Evolutionary conservation across 306 rosid species (phyloP).

Genomic region (Rosa multiflora): DNA sequence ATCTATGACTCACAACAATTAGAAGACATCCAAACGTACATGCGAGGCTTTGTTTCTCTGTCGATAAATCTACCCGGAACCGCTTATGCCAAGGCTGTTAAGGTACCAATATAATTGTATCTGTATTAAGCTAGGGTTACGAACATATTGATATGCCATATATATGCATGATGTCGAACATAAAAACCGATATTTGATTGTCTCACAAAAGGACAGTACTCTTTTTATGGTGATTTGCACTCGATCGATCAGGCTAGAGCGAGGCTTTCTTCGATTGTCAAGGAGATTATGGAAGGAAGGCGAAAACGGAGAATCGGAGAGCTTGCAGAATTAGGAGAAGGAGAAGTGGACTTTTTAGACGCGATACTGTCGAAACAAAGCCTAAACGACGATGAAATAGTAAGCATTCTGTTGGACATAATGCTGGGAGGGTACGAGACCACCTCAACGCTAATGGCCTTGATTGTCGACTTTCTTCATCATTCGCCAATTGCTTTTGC

Average conservation of each 20-base stretch:
- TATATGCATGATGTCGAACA: no score
- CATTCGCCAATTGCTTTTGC: constrained; percentile 48
- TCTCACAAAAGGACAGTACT: neutral
- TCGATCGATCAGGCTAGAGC: constrained; percentile 52
- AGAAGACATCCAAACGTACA: constrained; percentile 62
- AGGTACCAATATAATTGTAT: constrained; percentile 34
- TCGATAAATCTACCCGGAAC: constrained; percentile 68
- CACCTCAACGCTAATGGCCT: constrained; percentile 67
- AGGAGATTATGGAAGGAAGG: constrained; percentile 35
- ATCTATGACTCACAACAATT: no score
- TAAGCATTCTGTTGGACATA: constrained; percentile 62
- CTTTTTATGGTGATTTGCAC: neutral
- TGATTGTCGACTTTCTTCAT: constrained; percentile 64
- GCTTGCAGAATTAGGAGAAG: neutral
- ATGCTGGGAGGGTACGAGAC: constrained; percentile 87
- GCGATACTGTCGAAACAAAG: constrained; percentile 51
- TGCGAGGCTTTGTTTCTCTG: constrained; percentile 69
- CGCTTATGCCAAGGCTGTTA: constrained; percentile 58
- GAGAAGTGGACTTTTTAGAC: constrained; percentile 48
- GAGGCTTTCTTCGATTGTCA: constrained; percentile 46
- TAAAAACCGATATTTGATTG: neutral
- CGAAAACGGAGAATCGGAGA: constrained; percentile 32
- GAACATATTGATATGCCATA: neutral
- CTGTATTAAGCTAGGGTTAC: neutral
- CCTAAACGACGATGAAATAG: constrained; percentile 59